phyloP scores from a whole-genome alignment of 257 asterid genomes.

The Solanum acaule region DNA sequence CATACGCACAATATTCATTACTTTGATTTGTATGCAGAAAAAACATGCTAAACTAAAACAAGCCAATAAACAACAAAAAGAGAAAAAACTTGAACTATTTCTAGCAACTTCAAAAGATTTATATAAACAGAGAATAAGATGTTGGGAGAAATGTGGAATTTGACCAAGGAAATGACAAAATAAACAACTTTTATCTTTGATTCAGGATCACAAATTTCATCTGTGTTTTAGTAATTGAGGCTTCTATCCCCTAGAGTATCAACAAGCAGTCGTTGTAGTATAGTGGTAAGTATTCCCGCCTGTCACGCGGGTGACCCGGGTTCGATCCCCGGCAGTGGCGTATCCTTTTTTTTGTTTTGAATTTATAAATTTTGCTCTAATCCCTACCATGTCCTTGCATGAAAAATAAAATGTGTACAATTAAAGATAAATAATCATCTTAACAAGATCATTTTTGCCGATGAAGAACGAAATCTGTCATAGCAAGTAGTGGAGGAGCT shows the following conservation, averaged over 20 bases:
- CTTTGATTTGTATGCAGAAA: background rate
- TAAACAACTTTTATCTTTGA: too few relatives aligned
- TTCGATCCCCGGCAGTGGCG: slow-evolving; percentile 36
- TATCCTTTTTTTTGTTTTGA: too few relatives aligned
- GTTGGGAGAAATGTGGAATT: background rate
- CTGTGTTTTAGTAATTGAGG: too few relatives aligned
- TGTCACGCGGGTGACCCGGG: slow-evolving; percentile 54
- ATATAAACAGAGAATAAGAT: background rate
- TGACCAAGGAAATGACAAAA: background rate
- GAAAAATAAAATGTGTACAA: background rate
- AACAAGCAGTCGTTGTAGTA: background rate
- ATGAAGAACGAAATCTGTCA: slow-evolving; percentile 43
- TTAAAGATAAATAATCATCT: background rate
- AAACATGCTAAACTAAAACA: background rate
- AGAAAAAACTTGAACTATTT: background rate
- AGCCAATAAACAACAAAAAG: background rate
- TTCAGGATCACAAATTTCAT: too few relatives aligned
- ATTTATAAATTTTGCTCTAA: too few relatives aligned
- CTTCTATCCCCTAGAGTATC: background rate
- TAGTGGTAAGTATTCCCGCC: slow-evolving; percentile 35
- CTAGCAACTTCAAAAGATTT: background rate
- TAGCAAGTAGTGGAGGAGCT: slow-evolving; percentile 43
- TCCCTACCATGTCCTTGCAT: background rate
- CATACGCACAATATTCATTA: background rate
- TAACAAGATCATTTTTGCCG: slow-evolving; percentile 20